These are phyloP conservation scores for Coniochaeta sp. DNA, from an alignment of 2,329 filamentous ascomycete genomes.

Conservation along the genomic window DNA sequence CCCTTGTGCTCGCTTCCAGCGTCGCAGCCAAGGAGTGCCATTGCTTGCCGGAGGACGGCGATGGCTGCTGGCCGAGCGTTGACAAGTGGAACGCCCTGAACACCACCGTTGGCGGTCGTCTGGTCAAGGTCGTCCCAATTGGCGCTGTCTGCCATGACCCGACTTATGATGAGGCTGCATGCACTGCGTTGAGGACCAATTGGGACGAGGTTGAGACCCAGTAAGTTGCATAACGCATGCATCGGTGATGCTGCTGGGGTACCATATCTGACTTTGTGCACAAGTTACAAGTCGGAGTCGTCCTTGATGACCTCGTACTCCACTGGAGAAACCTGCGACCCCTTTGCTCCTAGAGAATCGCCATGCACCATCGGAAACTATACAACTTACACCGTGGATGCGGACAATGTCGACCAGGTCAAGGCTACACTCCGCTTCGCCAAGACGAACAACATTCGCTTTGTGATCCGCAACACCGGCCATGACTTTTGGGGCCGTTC, in stretches of 20 bases:
- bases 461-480: constrained; percentile 35
- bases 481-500: constrained; percentile 29
- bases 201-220: constrained; percentile 16
- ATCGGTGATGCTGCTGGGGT: background rate
- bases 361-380: constrained; percentile 27
- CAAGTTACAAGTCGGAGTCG: constrained; percentile 17
- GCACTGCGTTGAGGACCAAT: constrained; percentile 20
- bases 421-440: constrained; percentile 25
- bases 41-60: background rate
- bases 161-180: constrained; percentile 27
- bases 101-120: constrained; percentile 29
- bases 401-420: constrained; percentile 3
- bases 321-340: constrained; percentile 19
- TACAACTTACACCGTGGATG: constrained; percentile 16
- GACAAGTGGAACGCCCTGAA: constrained; percentile 34
- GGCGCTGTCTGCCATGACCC: constrained; percentile 36
- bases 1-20: background rate
- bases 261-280: background rate
- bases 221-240: constrained; percentile 12
- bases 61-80: background rate
- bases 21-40: background rate
- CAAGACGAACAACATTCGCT: constrained; percentile 26
- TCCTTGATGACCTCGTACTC: constrained; percentile 23
- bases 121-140: constrained; percentile 36
- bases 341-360: constrained; percentile 22